Evolutionary conservation across 148 eudicot genomes (phyloP).

Genomic region (Limonium bicolor): DNA sequence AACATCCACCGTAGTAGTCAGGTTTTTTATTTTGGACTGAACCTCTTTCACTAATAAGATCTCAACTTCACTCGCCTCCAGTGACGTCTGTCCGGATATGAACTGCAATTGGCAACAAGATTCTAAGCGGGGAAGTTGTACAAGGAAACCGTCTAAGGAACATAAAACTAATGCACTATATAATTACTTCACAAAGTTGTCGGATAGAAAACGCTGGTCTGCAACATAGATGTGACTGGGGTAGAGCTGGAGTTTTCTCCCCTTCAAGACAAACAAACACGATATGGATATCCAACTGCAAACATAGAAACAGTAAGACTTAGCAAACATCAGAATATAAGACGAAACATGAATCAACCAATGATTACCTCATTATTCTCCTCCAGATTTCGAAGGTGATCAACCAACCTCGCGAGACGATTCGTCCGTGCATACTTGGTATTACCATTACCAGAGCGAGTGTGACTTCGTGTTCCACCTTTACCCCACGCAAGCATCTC

Average conservation of each 20-base stretch:
- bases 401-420: constrained; percentile 35
- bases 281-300: constrained; percentile 49
- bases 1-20: constrained; percentile 5
- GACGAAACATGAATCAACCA: background rate
- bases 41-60: constrained; percentile 30
- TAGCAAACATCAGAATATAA: background rate
- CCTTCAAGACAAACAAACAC: constrained; percentile 36
- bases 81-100: constrained; percentile 36
- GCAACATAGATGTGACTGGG: constrained; percentile 30
- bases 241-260: constrained; percentile 25
- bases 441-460: constrained; percentile 34
- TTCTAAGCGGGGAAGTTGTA: background rate
- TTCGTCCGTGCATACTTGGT: constrained; percentile 26
- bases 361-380: constrained; percentile 35
- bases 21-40: constrained; percentile 12
- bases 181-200: constrained; percentile 43
- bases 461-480: constrained; percentile 62
- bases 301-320: background rate
- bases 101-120: constrained; percentile 22
- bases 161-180: background rate
- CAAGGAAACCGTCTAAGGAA: background rate
- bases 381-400: constrained; percentile 25
- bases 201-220: constrained; percentile 29
- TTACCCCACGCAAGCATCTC: constrained; percentile 63
- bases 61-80: constrained; percentile 36